A percentile compares a stretch with the other conserved stretches of the same genome.
Evolutionary conservation across 139 green algal genomes (phyloP).

Genomic region (Tetradesmus obliquus): DNA sequence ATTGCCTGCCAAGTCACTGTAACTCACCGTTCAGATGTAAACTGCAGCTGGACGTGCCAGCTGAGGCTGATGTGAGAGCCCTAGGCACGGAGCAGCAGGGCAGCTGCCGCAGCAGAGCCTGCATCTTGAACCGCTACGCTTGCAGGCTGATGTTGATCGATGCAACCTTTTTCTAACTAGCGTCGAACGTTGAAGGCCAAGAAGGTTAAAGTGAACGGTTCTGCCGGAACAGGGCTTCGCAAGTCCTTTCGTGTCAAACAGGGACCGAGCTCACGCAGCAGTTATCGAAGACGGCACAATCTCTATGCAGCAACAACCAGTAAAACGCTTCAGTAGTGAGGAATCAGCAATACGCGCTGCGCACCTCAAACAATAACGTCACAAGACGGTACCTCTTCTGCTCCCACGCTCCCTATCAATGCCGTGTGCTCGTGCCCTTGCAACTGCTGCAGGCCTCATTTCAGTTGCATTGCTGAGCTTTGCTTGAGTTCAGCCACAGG

Average conservation of each 20-base stretch:
- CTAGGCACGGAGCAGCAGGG: constrained; percentile 23
- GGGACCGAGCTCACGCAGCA: background rate
- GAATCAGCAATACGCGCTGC: background rate
- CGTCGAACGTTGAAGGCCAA: no score
- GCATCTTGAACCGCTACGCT: background rate
- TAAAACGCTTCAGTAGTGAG: no score
- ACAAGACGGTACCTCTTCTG: background rate
- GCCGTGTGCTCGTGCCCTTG: background rate
- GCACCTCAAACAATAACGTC: background rate
- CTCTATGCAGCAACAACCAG: no score
- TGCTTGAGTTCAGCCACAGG: no score
- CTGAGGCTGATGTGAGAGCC: background rate
- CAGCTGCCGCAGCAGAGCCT: constrained; percentile 28
- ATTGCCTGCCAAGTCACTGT: background rate
- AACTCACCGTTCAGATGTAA: background rate
- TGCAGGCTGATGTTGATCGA: background rate
- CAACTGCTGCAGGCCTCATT: background rate
- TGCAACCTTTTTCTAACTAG: background rate
- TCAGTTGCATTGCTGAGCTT: background rate
- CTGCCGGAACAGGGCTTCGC: background rate
- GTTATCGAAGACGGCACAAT: no score
- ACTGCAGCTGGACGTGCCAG: background rate
- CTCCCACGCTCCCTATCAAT: background rate
- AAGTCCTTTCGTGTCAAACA: background rate
- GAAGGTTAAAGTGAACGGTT: no score